These are phyloP conservation scores for Backusella psychrophila DNA, from an alignment of 192 early-diverging fungal species.

Conservation along the genomic window DNA sequence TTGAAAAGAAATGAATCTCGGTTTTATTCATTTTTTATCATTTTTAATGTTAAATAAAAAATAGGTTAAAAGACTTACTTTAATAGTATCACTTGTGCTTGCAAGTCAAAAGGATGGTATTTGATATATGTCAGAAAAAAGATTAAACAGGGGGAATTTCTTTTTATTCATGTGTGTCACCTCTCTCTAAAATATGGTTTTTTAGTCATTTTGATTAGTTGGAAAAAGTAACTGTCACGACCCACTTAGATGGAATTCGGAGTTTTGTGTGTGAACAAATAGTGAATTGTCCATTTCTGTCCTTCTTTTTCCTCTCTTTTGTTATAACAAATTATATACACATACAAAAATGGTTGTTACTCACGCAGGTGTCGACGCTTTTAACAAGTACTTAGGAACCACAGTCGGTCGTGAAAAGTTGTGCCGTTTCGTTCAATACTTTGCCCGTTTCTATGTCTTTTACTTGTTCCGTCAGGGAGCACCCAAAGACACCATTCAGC, in stretches of 20 bases:
- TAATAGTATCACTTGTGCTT: neutral
- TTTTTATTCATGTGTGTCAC: neutral
- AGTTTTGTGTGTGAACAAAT: constrained; percentile 7
- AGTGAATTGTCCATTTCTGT: neutral
- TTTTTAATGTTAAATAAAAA: neutral
- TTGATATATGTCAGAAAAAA: neutral
- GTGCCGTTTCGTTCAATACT: constrained; percentile 86
- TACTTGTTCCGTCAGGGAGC: constrained; percentile 54
- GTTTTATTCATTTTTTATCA: neutral
- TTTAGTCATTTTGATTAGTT: constrained; percentile 10
- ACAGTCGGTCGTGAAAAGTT: constrained; percentile 75
- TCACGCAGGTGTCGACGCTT: constrained; percentile 25
- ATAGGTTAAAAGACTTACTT: neutral
- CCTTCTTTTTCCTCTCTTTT: constrained; percentile 5
- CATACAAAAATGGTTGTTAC: constrained; percentile 19
- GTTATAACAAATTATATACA: neutral
- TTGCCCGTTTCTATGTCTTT: constrained; percentile 78
- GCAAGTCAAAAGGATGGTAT: neutral
- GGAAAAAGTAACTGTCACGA: constrained; percentile 11
- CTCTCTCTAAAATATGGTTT: neutral
- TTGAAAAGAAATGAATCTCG: neutral
- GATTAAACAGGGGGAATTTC: neutral
- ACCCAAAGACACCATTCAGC: constrained; percentile 55
- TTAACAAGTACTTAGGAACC: constrained; percentile 52
- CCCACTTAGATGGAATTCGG: neutral